These are phyloP conservation scores for Microstegium vimineum DNA, from an alignment of 176 grass and related monocot genomes.

Conservation along the genomic window DNA sequence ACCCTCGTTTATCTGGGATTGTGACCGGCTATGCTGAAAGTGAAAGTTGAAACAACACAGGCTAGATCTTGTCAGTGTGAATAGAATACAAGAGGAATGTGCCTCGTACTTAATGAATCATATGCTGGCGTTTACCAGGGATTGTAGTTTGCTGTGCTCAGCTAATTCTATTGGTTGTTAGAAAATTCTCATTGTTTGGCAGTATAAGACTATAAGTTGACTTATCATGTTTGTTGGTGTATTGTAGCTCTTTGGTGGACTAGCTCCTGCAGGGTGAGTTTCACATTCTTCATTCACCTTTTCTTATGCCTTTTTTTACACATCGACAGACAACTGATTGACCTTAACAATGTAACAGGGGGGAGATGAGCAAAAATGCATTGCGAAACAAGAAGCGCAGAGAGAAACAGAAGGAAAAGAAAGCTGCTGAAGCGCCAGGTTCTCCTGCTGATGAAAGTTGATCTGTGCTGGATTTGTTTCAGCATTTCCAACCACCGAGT, in stretches of 20 bases:
- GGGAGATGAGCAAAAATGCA: conserved; percentile 94
- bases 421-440: conserved; percentile 55
- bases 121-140: neutral
- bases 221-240: conserved; percentile 1
- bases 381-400: conserved; percentile 95
- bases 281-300: neutral
- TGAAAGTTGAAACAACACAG: neutral
- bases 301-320: neutral
- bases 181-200: neutral
- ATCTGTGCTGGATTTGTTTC: conserved; percentile 25
- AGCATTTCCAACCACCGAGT: neutral
- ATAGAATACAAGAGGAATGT: neutral
- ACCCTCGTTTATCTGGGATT: neutral
- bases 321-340: neutral
- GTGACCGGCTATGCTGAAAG: neutral
- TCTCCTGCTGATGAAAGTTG: conserved; percentile 45
- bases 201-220: neutral
- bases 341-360: conserved; percentile 27
- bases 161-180: neutral
- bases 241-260: conserved; percentile 85
- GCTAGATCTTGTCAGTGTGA: neutral
- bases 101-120: neutral
- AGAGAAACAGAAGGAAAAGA: conserved; percentile 92
- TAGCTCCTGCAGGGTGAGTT: conserved; percentile 73
- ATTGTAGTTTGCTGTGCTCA: neutral